A percentile compares a stretch with the other conserved stretches of the same genome.
phyloP scores from a whole-genome alignment of 1,139 yeast species.

The Candida frijolesensis region DNA sequence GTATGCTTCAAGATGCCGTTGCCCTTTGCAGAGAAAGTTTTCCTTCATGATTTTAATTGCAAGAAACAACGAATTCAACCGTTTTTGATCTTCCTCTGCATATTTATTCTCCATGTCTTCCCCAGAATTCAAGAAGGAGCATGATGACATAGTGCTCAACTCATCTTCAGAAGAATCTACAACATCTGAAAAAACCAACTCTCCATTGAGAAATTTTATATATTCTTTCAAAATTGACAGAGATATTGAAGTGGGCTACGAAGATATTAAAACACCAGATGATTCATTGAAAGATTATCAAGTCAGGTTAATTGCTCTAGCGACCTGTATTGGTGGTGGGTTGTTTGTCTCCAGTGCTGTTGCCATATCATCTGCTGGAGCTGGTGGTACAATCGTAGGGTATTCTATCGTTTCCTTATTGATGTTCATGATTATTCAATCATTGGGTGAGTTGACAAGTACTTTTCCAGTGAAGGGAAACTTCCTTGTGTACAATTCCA shows the following conservation, averaged over 20 bases:
- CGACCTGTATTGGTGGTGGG: conserved; percentile 76
- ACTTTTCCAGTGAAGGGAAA: conserved; percentile 47
- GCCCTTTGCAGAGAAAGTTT: neutral
- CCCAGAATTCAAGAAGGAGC: neutral
- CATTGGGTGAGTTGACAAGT: conserved; percentile 43
- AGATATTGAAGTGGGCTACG: conserved; percentile 13
- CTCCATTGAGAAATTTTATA: conserved; percentile 5
- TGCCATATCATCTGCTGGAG: conserved; percentile 59
- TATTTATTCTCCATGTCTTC: neutral
- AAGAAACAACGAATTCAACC: neutral
- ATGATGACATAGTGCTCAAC: neutral
- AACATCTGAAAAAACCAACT: neutral
- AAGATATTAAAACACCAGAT: conserved; percentile 16
- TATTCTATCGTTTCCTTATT: conserved; percentile 34
- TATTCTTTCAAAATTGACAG: conserved; percentile 15
- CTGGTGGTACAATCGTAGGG: conserved; percentile 64
- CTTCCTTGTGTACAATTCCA: conserved; percentile 40
- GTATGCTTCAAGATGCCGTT: neutral
- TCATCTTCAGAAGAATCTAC: neutral
- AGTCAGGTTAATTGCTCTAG: conserved; percentile 71
- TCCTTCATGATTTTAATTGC: neutral
- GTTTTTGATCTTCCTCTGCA: neutral
- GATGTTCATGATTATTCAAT: conserved; percentile 39
- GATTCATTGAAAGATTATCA: conserved; percentile 32
- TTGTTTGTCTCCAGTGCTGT: conserved; percentile 35